A percentile compares a stretch with the other conserved stretches of the same genome.
Evolutionary conservation across 208 protist species (phyloP).

Genomic region (Crithidia expoeki): DNA sequence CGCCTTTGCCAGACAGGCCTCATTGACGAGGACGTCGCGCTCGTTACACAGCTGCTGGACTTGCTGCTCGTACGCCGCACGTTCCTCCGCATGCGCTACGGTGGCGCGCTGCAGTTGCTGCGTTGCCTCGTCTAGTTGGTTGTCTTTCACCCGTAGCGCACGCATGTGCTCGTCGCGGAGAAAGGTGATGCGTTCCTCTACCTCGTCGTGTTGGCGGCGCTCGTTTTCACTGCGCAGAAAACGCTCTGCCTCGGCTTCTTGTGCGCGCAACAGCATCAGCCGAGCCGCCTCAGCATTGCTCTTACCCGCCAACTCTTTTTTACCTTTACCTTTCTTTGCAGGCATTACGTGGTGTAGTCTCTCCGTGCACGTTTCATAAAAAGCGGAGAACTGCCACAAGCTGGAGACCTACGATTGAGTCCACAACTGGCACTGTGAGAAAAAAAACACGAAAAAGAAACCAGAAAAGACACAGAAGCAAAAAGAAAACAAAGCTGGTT

Average conservation of each 20-base stretch:
- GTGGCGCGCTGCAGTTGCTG: slow-evolving; percentile 50
- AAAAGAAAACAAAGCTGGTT: no score
- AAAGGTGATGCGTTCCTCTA: slow-evolving; percentile 69
- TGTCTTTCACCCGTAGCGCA: slow-evolving; percentile 61
- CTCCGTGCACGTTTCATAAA: no score
- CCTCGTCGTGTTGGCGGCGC: slow-evolving; percentile 67
- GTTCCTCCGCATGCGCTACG: slow-evolving; percentile 42
- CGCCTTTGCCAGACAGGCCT: slow-evolving; percentile 48
- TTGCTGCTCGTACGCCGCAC: slow-evolving; percentile 45
- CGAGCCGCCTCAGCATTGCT: slow-evolving; percentile 56
- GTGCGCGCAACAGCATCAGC: slow-evolving; percentile 54
- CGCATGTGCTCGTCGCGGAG: slow-evolving; percentile 71
- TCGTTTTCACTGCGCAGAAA: slow-evolving; percentile 73
- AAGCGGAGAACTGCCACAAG: no score
- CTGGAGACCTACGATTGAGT: neutral
- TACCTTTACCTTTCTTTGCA: slow-evolving; percentile 43
- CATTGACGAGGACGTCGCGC: slow-evolving; percentile 74
- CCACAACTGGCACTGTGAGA: neutral
- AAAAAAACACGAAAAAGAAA: no score
- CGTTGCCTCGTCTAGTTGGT: slow-evolving; percentile 58
- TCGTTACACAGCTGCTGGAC: slow-evolving; percentile 56
- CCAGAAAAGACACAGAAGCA: no score
- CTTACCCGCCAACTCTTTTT: slow-evolving; percentile 35
- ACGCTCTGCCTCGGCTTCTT: slow-evolving; percentile 75
- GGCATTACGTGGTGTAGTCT: slow-evolving; percentile 23